These are phyloP conservation scores for Penicillium capsulatum DNA, from an alignment of 2,329 filamentous ascomycete genomes.

Conservation along the genomic window DNA sequence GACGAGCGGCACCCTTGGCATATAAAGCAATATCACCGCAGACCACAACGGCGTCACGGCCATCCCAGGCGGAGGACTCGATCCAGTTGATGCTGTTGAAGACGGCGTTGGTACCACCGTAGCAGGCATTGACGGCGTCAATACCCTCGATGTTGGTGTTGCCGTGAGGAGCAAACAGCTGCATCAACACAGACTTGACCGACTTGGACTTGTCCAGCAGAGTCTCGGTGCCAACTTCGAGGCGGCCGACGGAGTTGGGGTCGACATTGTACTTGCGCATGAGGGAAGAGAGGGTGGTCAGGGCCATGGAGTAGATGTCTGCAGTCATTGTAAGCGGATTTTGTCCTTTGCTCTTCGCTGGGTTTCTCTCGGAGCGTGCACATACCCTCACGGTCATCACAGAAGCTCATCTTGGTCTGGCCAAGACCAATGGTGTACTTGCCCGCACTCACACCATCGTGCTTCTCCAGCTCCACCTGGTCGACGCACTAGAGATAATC, in stretches of 20 bases:
- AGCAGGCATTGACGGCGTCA: constrained; percentile 80
- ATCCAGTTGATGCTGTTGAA: constrained; percentile 84
- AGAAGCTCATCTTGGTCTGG: constrained; percentile 90
- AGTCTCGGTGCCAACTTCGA: constrained; percentile 83
- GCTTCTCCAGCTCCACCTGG: constrained; percentile 76
- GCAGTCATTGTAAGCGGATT: constrained; percentile 2
- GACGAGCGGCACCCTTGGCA: constrained; percentile 75
- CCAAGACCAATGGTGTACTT: constrained; percentile 91
- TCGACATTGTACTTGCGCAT: constrained; percentile 81
- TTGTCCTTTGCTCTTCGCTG: background rate
- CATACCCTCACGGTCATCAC: constrained; percentile 80
- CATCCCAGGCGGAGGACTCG: constrained; percentile 83
- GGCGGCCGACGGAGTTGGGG: constrained; percentile 68
- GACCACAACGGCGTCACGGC: constrained; percentile 73
- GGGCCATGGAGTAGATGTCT: constrained; percentile 85
- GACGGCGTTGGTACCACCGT: constrained; percentile 78
- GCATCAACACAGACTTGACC: constrained; percentile 84
- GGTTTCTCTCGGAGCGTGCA: background rate
- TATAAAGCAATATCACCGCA: constrained; percentile 81
- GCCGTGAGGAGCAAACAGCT: constrained; percentile 66
- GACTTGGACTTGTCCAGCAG: constrained; percentile 87
- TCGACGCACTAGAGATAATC: constrained; percentile 65
- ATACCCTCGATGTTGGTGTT: constrained; percentile 82
- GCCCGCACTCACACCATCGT: constrained; percentile 74
- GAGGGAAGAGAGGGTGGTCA: constrained; percentile 73